Conservation (phyloP, 805 yeast genomes). For the Suhomyces prunicola region DNA sequence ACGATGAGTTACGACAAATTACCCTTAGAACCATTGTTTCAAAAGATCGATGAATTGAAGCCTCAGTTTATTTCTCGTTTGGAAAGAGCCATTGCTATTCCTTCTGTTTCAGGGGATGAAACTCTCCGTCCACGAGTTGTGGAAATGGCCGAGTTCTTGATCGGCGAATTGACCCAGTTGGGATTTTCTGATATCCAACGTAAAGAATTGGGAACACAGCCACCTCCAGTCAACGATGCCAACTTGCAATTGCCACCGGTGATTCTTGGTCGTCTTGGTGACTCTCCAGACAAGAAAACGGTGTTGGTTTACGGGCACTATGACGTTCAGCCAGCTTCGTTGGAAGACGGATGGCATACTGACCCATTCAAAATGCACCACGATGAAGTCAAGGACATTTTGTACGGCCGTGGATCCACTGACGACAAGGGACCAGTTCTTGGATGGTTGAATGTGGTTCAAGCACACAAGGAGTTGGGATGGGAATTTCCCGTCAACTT, state of each 20-base stretch:
- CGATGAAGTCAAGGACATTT: constrained; percentile 58
- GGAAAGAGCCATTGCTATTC: constrained; percentile 84
- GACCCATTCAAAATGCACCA: constrained; percentile 78
- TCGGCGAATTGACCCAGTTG: constrained; percentile 59
- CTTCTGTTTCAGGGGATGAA: constrained; percentile 93
- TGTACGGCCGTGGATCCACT: constrained; percentile 92
- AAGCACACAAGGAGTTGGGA: constrained; percentile 84
- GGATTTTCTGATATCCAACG: constrained; percentile 83
- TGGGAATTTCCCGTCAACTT: constrained; percentile 91
- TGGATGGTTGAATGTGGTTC: constrained; percentile 92
- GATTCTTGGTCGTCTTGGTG: constrained; percentile 85
- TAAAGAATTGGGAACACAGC: constrained; percentile 83
- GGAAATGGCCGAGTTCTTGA: constrained; percentile 82
- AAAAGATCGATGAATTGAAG: constrained; percentile 69
- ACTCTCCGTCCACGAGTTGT: constrained; percentile 83
- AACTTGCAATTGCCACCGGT: constrained; percentile 85
- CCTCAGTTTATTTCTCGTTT: constrained; percentile 71
- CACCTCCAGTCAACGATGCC: constrained; percentile 76
- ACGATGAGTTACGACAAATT: constrained; percentile 41
- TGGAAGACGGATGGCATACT: constrained; percentile 92
- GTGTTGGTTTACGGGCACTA: constrained; percentile 94
- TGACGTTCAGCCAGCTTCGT: constrained; percentile 95
- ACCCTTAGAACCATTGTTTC: constrained; percentile 46
- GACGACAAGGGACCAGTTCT: constrained; percentile 98
- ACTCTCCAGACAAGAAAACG: constrained; percentile 78